Evolutionary conservation across 805 yeast species (phyloP), one percentile per base, ranked within the genome.

Genomic region (Zygosaccharomyces rouxii): DNA sequence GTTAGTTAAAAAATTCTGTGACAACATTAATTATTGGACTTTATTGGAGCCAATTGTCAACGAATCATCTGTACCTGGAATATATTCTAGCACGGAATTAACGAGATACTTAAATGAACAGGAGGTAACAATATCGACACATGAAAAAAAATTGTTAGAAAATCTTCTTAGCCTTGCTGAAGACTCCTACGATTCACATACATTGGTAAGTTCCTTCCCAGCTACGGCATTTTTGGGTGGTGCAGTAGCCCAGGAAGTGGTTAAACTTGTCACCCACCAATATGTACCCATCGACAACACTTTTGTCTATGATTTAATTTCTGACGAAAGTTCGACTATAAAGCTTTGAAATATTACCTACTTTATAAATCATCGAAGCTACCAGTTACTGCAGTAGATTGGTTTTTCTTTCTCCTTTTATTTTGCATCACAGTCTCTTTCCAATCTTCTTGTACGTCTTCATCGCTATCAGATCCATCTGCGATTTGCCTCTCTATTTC

Each of bases 181-280:
- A n/a, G 18, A n/a, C 10, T 21, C 41, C 5, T 38, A 26, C 30
- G 22, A 22, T 4, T 10, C 29, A n/a, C 4, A 29, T 7, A 14
- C 35, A 7, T 33, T 25, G n/a, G 16, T 21, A 6, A 29, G 28
- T 31, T 23, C 30, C n/a, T 50, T 40, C 26, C 46, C 46, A 16
- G 39, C 42, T n/a, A 26, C 44, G 2, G 50, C 47, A 5, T 44
- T 47, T 38, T 70, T 87, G 55, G 98, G 97, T 1, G 98, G 97
- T 0, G 71, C 90, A 10, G 89, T 80, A 0, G 83, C 89, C 3
- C 97, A 92, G 62, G 99, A 92, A 62, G 81, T 79, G 4, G 72
- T 88, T 44, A 92, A 94, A 67, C 60, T 80, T 3, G 56, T 86
- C 21, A 88, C 96, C 2, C 76, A 78, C 31, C 98, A 92, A 65